phyloP scores from a whole-genome alignment of 176 grass and related monocot genomes.

The Avena sativa region DNA sequence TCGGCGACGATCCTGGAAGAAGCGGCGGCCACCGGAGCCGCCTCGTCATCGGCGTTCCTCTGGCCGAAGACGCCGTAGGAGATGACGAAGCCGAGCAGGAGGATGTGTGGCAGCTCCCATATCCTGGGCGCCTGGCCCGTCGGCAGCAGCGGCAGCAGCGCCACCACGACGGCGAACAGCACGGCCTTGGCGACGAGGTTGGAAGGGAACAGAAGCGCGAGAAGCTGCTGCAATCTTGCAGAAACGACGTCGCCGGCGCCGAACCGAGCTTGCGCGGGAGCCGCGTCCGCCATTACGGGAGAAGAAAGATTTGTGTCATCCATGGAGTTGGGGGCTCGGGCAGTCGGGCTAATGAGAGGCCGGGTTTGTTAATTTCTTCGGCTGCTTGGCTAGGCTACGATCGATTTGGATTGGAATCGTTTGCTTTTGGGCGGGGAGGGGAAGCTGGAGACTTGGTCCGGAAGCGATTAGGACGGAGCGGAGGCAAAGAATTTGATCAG shows the following conservation, averaged over 20 bases:
- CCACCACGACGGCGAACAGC: constrained; percentile 62
- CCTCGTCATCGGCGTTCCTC: constrained; percentile 54
- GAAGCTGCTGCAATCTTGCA: constrained; percentile 31
- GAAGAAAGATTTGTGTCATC: constrained; percentile 25
- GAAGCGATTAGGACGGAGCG: constrained; percentile 39
- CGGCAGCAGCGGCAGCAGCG: constrained; percentile 65
- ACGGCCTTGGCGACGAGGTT: constrained; percentile 60
- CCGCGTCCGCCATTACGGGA: constrained; percentile 39
- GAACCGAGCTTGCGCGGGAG: neutral
- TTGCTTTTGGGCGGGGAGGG: constrained; percentile 52
- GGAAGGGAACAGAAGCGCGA: constrained; percentile 51
- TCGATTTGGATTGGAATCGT: constrained; percentile 42
- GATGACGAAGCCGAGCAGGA: constrained; percentile 76
- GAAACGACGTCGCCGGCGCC: neutral
- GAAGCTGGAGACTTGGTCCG: constrained; percentile 52
- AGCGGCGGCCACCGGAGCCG: neutral
- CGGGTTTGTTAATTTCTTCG: constrained; percentile 13
- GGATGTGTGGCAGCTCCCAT: constrained; percentile 80
- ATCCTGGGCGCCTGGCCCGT: constrained; percentile 53
- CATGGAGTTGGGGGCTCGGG: constrained; percentile 21
- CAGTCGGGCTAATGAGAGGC: neutral
- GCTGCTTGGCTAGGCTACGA: neutral
- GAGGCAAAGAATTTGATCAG: constrained; percentile 60
- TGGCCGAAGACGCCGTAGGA: constrained; percentile 80
- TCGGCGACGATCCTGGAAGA: constrained; percentile 24